Conservation (phyloP, 2,329 filamentous ascomycete species). For the Daldinia eschscholtzii region DNA sequence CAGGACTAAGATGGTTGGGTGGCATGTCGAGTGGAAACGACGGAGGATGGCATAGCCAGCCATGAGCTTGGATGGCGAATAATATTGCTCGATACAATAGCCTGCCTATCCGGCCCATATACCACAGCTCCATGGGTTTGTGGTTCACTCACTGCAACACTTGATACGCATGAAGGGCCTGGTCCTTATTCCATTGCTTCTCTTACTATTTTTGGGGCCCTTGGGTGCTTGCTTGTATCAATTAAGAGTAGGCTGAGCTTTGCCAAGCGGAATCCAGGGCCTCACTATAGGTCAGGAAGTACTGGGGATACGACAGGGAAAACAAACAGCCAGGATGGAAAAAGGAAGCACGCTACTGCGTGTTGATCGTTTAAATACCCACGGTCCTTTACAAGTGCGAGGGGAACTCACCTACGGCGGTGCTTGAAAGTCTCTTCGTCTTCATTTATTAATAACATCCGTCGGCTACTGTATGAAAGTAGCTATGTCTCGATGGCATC, state of each 20-base stretch:
- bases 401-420: slow-evolving; percentile 11
- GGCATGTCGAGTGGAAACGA: neutral
- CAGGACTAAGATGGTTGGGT: slow-evolving; percentile 3
- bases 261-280: slow-evolving; percentile 34
- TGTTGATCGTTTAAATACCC: slow-evolving; percentile 20
- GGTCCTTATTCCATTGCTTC: slow-evolving; percentile 3
- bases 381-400: neutral
- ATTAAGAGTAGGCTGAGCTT: slow-evolving; percentile 8
- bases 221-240: slow-evolving; percentile 14
- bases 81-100: neutral
- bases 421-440: slow-evolving; percentile 3
- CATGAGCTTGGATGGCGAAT: neutral
- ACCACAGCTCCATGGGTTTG: slow-evolving; percentile 19
- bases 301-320: too few species aligned
- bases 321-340: neutral
- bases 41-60: slow-evolving; percentile 22
- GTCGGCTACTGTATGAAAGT: slow-evolving; percentile 12
- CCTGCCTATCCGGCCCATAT: slow-evolving; percentile 6
- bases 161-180: slow-evolving; percentile 13
- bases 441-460: slow-evolving; percentile 10
- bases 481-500: slow-evolving; percentile 42
- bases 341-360: slow-evolving; percentile 10
- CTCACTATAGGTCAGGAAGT: slow-evolving; percentile 29
- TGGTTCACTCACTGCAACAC: slow-evolving; percentile 18
- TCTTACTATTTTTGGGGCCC: slow-evolving; percentile 17